Percentiles rank a stretch among this genome's conserved stretches.
phyloP scores from a whole-genome alignment of 208 protist species.

The Trypanosoma vivax region DNA sequence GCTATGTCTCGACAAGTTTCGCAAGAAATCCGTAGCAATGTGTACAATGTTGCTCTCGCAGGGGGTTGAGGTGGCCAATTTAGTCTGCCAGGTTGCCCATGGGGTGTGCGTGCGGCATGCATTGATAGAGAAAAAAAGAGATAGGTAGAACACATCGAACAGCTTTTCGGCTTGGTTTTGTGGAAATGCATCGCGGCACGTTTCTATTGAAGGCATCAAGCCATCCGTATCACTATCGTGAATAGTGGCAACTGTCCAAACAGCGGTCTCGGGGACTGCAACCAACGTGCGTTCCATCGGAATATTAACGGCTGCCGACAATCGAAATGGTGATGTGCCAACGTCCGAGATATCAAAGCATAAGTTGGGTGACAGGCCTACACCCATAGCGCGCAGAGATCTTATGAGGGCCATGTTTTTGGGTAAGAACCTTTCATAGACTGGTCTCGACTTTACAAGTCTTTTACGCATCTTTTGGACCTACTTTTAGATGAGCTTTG shows the following conservation, averaged over 20 bases:
- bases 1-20: no score
- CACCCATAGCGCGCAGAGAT: constrained; percentile 3
- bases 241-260: constrained; percentile 10
- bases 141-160: constrained; percentile 11
- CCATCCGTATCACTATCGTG: constrained; percentile 17
- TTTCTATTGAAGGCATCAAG: constrained; percentile 12
- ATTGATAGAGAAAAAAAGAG: constrained; percentile 12
- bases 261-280: constrained; percentile 5
- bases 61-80: background rate
- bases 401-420: background rate
- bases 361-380: constrained; percentile 5
- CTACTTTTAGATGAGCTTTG: no score
- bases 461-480: background rate
- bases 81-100: constrained; percentile 10
- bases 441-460: background rate
- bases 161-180: background rate
- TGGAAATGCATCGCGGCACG: constrained; percentile 2
- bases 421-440: background rate
- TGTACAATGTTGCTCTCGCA: background rate
- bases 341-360: background rate
- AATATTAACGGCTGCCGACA: background rate
- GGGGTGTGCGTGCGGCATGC: background rate
- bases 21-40: constrained; percentile 5
- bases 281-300: background rate
- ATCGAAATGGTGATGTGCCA: background rate